A percentile compares a stretch with the other conserved stretches of the same genome.
Conservation (phyloP, 2,329 filamentous ascomycete genomes). For the Fusarium sp. region DNA sequence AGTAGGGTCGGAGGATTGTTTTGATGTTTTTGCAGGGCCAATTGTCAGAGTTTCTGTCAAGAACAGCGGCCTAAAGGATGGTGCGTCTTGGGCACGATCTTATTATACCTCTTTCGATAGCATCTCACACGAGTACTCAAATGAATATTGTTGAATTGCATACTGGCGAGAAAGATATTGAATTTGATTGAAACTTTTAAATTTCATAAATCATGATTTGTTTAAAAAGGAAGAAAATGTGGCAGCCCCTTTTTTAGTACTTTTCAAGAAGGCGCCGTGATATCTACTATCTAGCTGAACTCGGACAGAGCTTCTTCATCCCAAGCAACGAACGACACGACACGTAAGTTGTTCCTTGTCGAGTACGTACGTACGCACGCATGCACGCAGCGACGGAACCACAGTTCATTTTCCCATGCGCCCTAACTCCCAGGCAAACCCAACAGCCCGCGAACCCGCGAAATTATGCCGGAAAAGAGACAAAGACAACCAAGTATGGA, state of each 20-base stretch:
- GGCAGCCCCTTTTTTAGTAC: slow-evolving; percentile 20
- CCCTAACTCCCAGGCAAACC: slow-evolving; percentile 49
- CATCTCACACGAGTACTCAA: slow-evolving; percentile 32
- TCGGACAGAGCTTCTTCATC: slow-evolving; percentile 31
- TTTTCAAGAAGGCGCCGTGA: slow-evolving; percentile 29
- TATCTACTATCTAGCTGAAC: slow-evolving; percentile 41
- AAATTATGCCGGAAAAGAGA: slow-evolving; percentile 41
- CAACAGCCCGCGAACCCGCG: slow-evolving; percentile 37
- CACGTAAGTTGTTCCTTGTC: slow-evolving; percentile 18
- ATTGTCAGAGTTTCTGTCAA: slow-evolving; percentile 8
- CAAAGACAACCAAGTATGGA: slow-evolving; percentile 37
- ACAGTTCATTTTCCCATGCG: slow-evolving; percentile 43
- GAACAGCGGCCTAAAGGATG: slow-evolving; percentile 9
- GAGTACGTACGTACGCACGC: slow-evolving; percentile 27
- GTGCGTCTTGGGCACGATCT: slow-evolving; percentile 41
- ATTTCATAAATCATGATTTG: slow-evolving; percentile 44
- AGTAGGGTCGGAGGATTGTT: slow-evolving; percentile 24
- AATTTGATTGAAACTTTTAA: slow-evolving; percentile 25
- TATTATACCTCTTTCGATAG: slow-evolving; percentile 48
- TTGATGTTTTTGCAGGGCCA: slow-evolving; percentile 17
- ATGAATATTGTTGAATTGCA: slow-evolving; percentile 23
- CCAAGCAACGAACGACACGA: slow-evolving; percentile 34
- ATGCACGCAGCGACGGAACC: slow-evolving; percentile 19
- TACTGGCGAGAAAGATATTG: not conserved
- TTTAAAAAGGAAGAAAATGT: slow-evolving; percentile 26